phyloP scores from a whole-genome alignment of 345 rosid species.

The Anastatica hierochuntica region DNA sequence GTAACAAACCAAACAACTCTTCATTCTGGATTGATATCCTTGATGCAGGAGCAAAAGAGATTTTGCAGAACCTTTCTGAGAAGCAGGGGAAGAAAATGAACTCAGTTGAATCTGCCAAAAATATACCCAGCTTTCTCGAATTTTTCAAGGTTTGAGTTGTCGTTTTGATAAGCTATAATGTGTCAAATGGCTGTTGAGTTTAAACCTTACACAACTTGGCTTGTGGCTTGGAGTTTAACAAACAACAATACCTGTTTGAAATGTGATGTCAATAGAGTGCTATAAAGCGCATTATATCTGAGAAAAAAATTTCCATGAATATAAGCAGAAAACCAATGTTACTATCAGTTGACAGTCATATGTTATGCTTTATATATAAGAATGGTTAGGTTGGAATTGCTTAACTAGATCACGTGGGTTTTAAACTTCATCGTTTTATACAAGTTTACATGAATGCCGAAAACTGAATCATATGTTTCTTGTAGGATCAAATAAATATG shows the following conservation, averaged over 20 bases:
- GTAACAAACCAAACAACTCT: background rate
- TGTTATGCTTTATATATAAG: background rate
- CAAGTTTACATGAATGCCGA: slow-evolving; percentile 1
- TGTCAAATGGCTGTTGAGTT: background rate
- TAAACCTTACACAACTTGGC: background rate
- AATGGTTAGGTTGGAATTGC: background rate
- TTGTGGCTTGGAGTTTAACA: background rate
- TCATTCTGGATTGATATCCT: slow-evolving; percentile 11
- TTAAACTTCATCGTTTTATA: background rate
- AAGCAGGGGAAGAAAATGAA: slow-evolving; percentile 87
- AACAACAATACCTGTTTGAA: background rate
- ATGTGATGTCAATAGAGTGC: background rate
- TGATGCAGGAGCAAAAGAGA: slow-evolving; percentile 75
- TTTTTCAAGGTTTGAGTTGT: slow-evolving; percentile 54
- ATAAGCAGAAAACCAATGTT: background rate
- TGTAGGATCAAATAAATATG: slow-evolving; percentile 90
- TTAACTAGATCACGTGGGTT: background rate
- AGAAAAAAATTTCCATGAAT: background rate
- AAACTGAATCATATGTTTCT: slow-evolving; percentile 1
- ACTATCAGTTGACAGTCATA: background rate
- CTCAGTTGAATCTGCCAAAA: slow-evolving; percentile 68
- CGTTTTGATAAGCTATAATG: background rate
- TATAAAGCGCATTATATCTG: background rate
- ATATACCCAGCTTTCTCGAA: slow-evolving; percentile 66
- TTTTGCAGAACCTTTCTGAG: slow-evolving; percentile 71